Evolutionary conservation across 1,284 basidiomycete species (phyloP).

Genomic region (Irpex rosettiformis): DNA sequence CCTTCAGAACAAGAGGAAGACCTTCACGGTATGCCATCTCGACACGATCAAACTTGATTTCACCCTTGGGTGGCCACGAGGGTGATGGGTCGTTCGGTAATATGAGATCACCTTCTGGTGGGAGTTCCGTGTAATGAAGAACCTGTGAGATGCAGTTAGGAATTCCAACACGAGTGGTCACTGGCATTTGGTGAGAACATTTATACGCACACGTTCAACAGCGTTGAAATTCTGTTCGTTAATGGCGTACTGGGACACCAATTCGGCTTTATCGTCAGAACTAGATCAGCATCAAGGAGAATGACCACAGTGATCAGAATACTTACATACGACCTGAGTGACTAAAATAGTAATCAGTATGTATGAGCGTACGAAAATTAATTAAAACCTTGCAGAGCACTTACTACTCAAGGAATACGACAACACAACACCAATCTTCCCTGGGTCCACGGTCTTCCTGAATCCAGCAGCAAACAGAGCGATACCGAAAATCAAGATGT

Average conservation of each 20-base stretch:
- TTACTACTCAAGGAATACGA: constrained; percentile 60
- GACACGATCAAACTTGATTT: constrained; percentile 60
- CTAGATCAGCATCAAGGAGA: neutral
- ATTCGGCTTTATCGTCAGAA: constrained; percentile 38
- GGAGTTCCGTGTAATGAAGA: constrained; percentile 55
- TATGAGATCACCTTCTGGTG: constrained; percentile 41
- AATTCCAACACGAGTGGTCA: neutral
- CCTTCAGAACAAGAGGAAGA: constrained; percentile 70
- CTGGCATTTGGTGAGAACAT: neutral
- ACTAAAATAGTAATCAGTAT: constrained; percentile 34
- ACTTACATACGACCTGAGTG: constrained; percentile 53
- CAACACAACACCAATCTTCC: constrained; percentile 59
- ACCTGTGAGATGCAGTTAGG: too few species aligned
- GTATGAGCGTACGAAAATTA: too few species aligned
- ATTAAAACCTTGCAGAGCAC: too few species aligned
- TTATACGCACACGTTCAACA: constrained; percentile 46
- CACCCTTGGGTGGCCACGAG: constrained; percentile 66
- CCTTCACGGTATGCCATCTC: constrained; percentile 67
- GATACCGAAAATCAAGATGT: constrained; percentile 71
- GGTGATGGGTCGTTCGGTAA: constrained; percentile 49
- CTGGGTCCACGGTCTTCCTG: constrained; percentile 43
- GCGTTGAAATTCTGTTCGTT: constrained; percentile 74
- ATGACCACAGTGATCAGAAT: neutral
- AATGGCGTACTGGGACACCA: constrained; percentile 53
- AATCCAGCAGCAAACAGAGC: constrained; percentile 64